phyloP scores from a whole-genome alignment of 148 eudicot species.

The Heliosperma pusillum region DNA sequence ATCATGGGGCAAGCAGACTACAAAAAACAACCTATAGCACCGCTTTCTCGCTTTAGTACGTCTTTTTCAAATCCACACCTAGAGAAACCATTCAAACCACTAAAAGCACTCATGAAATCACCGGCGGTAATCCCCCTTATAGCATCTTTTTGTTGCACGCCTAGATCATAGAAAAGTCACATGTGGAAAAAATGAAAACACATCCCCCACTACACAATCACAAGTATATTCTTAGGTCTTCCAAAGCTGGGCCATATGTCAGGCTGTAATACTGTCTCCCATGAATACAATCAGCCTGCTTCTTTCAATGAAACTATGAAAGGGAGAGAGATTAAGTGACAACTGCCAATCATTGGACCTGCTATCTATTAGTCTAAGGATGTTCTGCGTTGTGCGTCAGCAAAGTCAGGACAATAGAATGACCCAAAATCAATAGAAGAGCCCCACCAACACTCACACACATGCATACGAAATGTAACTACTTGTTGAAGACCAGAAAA shows the following conservation, averaged over 20 bases:
- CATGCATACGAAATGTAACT: neutral
- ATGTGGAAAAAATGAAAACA: neutral
- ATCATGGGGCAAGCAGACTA: too few relatives aligned
- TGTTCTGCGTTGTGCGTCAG: neutral
- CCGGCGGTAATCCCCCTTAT: neutral
- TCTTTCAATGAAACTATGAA: neutral
- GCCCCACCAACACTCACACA: neutral
- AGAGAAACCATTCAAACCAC: neutral
- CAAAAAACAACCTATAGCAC: too few relatives aligned
- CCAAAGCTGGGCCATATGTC: neutral
- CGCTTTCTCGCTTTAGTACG: too few relatives aligned
- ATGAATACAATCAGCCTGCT: neutral
- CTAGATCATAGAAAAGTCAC: too few relatives aligned
- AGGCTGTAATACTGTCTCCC: neutral
- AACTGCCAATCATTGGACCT: neutral
- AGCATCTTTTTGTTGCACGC: too few relatives aligned
- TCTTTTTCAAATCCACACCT: too few relatives aligned
- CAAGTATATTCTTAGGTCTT: neutral
- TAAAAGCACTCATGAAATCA: neutral
- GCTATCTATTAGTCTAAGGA: neutral
- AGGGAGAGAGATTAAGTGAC: neutral
- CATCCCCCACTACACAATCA: neutral
- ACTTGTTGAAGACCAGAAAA: conserved; percentile 11
- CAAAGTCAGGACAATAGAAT: neutral
- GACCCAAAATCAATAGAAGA: neutral